Percentiles rank a stretch among this genome's conserved stretches.
These are phyloP conservation scores for Exophiala bonariae DNA, from an alignment of 2,329 filamentous ascomycete genomes.

Conservation along the genomic window DNA sequence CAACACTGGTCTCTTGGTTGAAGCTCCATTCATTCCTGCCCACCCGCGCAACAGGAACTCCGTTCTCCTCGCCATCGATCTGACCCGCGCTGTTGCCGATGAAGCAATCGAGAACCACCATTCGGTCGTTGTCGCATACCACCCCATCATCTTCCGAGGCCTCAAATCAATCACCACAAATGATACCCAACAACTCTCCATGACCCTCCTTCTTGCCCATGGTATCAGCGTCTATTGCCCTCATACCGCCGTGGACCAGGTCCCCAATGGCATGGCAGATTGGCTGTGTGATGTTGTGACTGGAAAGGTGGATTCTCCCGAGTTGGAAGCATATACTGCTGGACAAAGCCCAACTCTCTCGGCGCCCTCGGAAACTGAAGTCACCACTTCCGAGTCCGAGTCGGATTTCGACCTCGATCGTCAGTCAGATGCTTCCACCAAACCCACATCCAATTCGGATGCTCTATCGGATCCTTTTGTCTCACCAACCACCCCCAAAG, in stretches of 20 bases:
- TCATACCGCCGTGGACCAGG: slow-evolving; percentile 91
- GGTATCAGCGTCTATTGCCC: slow-evolving; percentile 95
- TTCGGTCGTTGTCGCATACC: slow-evolving; percentile 85
- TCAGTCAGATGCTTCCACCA: slow-evolving; percentile 15
- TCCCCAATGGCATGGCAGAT: slow-evolving; percentile 80
- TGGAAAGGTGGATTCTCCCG: slow-evolving; percentile 43
- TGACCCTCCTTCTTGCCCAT: slow-evolving; percentile 77
- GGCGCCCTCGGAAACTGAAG: slow-evolving; percentile 28
- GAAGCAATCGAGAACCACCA: slow-evolving; percentile 79
- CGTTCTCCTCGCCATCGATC: slow-evolving; percentile 81
- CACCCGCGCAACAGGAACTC: slow-evolving; percentile 60
- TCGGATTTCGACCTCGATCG: slow-evolving; percentile 4
- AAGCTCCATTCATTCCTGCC: slow-evolving; percentile 63
- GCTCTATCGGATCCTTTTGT: slow-evolving; percentile 38
- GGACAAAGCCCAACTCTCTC: slow-evolving; percentile 3
- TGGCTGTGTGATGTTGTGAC: slow-evolving; percentile 89
- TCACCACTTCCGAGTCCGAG: slow-evolving; percentile 25
- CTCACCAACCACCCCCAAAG: slow-evolving; percentile 16
- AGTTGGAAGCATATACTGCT: slow-evolving; percentile 21
- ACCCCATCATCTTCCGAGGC: slow-evolving; percentile 94
- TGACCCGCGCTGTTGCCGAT: slow-evolving; percentile 83
- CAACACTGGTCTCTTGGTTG: slow-evolving; percentile 82
- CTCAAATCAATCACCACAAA: slow-evolving; percentile 83
- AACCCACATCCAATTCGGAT: slow-evolving; percentile 21
- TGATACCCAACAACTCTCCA: slow-evolving; percentile 82